Evolutionary conservation across 1,139 yeast species (phyloP), one percentile per base, ranked within the genome.

Genomic region (Suhomyces ambrosiae): DNA sequence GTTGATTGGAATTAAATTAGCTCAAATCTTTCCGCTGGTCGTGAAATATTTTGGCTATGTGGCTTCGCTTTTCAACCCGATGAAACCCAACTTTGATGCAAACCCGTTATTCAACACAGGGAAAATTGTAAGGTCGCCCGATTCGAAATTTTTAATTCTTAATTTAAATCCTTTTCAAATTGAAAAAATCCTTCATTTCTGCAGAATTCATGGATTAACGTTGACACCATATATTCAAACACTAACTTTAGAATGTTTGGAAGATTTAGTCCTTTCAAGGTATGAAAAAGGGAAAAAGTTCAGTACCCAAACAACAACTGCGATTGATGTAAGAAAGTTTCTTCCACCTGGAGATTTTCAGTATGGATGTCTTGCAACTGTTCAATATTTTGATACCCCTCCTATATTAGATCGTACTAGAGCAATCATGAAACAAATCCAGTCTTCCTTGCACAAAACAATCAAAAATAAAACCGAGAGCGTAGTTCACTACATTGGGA

Each of bases 311-410:
- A 28, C 45, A 12, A 27, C 37, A 6, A 32, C 40, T 7, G 48
- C 52, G 3, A 37, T 44, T 5, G 40, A 38, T 22, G 51, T 45
- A 3, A 36, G 52, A 15, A 27, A 46, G 9, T 47, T 42, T 17
- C 10, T 32, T 8, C 25, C 19, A 6, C 21, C 16, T 3, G 41
- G 42, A 10, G 37, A 44, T n/a, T 56, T 51, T 32, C 45, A 32
- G 13, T 52, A 50, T 30, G 61, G 60, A 1, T 38, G 52, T 3
- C 40, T 53, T 44, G 56, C 56, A 8, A 50, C 56, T 14, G 56
- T 57, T 2, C 45, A 45, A 14, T 42, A 43, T 8, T 32, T 52
- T 10, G 23, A 28, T 8, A 37, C 46, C 7, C 48, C 49, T 53
- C 45, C 47, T 46, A 32, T 27, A 23, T 5, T 38, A 45, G 16